Evolutionary conservation across 164 flowering plant species (phyloP), one percentile per base, ranked within the genome.

Genomic region (Euptelea pleiosperma): DNA sequence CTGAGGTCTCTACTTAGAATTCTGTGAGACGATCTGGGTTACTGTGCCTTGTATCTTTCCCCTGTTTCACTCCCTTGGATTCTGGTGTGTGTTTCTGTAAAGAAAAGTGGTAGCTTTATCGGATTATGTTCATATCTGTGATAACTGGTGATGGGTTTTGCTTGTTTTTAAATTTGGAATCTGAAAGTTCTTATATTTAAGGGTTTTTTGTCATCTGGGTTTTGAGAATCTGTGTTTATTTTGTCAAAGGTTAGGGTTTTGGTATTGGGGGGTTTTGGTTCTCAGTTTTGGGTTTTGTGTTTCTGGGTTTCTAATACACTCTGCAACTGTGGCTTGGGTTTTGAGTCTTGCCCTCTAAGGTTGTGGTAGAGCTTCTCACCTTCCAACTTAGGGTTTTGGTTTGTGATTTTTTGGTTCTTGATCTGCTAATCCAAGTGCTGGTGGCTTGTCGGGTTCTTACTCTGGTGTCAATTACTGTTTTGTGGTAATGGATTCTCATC

Each of bases 401-500:
- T 11, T 25, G 26, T 47, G 4, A 5, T 19, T 33, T 54, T 60
- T 15, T 15, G 4, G 18, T 41, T 26, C 10, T 9, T 19, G 8
- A 18, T 12, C n/a, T n/a, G n/a, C n/a, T n/a, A n/a, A n/a, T 18
- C 8, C 21, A 26, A 19, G 21, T 58, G 18, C 30, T 28, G 33
- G 5, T 55, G 34, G n/a, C 10, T n/a, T 36, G 19, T 55, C 14
- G 57, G 48, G 18, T 28, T 29, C 40, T 11, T 8, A 5, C 15
- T 10, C 1, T 5, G 11, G 4, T 33, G n/a, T 24, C 46, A 12
- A 2, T 41, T 50, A 10, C 45, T 49, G 63, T n/a, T 39, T 44
- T 53, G 54, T 62, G 63, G 39, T 37, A 63, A 90, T 90, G 97
- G 85, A 81, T 63, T 79, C 89, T 46, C 90, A 79, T 46, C 82